Percentiles rank a stretch among this genome's conserved stretches.
These are phyloP conservation scores for Pestalotiopsis sp. DNA, from an alignment of 2,329 filamentous ascomycete species.

Conservation along the genomic window DNA sequence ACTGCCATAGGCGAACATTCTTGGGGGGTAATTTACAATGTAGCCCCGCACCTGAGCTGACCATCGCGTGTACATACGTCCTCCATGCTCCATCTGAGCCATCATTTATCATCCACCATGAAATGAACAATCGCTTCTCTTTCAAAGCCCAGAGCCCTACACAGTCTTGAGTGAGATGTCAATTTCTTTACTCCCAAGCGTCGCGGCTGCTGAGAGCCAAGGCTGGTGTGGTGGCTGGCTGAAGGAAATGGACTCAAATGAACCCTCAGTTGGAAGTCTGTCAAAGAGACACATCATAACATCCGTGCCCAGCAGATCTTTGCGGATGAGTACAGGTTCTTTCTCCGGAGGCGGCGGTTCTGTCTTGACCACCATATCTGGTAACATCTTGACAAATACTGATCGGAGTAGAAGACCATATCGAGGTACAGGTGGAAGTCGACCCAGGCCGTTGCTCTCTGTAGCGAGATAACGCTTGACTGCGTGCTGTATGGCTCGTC, in stretches of 20 bases:
- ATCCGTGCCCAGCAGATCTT: not conserved
- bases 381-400: not conserved
- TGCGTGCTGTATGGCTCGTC: constrained; percentile 31
- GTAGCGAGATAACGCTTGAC: constrained; percentile 35
- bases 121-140: too few species aligned
- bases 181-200: not conserved
- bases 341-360: not conserved
- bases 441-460: not conserved
- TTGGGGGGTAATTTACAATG: too few species aligned
- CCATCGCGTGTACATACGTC: too few species aligned
- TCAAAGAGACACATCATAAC: not conserved
- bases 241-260: not conserved
- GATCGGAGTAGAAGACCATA: not conserved
- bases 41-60: too few species aligned
- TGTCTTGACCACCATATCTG: not conserved
- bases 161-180: not conserved
- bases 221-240: not conserved
- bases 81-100: too few species aligned
- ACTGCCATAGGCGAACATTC: too few species aligned
- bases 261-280: not conserved
- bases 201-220: not conserved
- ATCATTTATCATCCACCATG: too few species aligned
- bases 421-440: not conserved
- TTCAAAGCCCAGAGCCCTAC: too few species aligned
- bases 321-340: not conserved